A percentile compares a stretch with the other conserved stretches of the same genome.
Conservation (phyloP, 2,329 filamentous ascomycete species). For the Monosporascus ibericus region DNA sequence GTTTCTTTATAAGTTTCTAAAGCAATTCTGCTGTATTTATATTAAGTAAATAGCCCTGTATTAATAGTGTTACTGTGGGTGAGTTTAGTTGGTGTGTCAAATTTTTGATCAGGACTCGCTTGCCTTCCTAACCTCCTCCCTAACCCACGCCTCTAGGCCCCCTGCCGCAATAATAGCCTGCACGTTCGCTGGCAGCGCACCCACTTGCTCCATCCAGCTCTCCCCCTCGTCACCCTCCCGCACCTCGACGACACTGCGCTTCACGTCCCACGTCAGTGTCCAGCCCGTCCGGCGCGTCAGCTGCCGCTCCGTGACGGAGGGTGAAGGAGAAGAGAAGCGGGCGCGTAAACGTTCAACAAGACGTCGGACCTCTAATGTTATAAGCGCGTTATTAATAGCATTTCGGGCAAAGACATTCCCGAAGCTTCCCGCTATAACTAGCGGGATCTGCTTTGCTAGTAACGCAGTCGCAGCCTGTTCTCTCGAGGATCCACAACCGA, state of each 20-base stretch:
- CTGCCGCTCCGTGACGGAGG: no score
- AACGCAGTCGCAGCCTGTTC: constrained; percentile 89
- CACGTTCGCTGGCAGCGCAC: constrained; percentile 77
- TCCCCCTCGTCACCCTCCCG: constrained; percentile 61
- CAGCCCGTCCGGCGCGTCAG: constrained; percentile 73
- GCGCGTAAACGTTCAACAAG: constrained; percentile 61
- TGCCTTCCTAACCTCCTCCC: constrained; percentile 61
- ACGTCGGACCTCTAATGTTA: constrained; percentile 65
- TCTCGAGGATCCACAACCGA: constrained; percentile 76
- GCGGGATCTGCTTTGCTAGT: constrained; percentile 70
- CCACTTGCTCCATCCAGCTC: constrained; percentile 74
- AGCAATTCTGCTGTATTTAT: no score
- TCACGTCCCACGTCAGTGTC: no score
- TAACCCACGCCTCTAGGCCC: constrained; percentile 78
- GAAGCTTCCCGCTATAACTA: constrained; percentile 76
- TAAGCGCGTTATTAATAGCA: constrained; percentile 72
- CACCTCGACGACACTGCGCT: constrained; percentile 62
- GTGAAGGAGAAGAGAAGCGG: constrained; percentile 51
- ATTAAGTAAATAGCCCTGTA: no score
- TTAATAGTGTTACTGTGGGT: no score
- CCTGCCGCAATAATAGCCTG: constrained; percentile 78
- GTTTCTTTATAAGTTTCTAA: no score
- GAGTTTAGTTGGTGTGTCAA: no score
- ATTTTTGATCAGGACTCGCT: no score
- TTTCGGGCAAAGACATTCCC: constrained; percentile 78